A percentile compares a stretch with the other conserved stretches of the same genome.
phyloP scores from a whole-genome alignment of 306 rosid species.

The Malus orientalis region DNA sequence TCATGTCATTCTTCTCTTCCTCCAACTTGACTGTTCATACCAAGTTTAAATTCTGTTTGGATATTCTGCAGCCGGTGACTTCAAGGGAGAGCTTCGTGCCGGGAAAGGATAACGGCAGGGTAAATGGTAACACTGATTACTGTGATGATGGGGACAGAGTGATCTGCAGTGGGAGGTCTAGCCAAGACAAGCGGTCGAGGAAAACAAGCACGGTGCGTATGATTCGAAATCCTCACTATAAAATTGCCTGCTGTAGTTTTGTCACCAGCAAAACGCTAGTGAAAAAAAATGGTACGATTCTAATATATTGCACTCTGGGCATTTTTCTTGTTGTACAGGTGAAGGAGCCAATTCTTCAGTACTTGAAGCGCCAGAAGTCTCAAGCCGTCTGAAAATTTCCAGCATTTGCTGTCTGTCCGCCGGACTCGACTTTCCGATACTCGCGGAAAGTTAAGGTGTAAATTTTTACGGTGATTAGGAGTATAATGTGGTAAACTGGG shows the following conservation, averaged over 20 bases:
- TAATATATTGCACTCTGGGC: neutral
- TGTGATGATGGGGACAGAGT: slow-evolving; percentile 47
- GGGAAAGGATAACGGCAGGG: slow-evolving; percentile 42
- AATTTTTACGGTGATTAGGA: neutral
- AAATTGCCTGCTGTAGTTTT: neutral
- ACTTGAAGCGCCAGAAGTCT: slow-evolving; percentile 69
- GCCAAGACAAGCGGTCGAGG: slow-evolving; percentile 70
- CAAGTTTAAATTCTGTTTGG: neutral
- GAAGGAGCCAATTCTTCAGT: slow-evolving; percentile 80
- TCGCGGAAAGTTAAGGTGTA: slow-evolving; percentile 1
- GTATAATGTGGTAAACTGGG: neutral
- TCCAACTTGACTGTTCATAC: neutral
- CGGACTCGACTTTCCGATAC: neutral
- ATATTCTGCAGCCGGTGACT: slow-evolving; percentile 52
- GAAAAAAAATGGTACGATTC: neutral
- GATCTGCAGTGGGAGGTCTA: slow-evolving; percentile 39
- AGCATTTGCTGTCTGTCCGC: neutral
- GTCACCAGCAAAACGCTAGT: neutral
- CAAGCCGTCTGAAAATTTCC: slow-evolving; percentile 32
- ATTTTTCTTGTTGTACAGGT: slow-evolving; percentile 41
- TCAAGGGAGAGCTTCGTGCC: slow-evolving; percentile 79
- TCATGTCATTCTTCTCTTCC: neutral
- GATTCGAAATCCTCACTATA: neutral
- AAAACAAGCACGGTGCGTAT: slow-evolving; percentile 75
- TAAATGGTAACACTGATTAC: slow-evolving; percentile 34